Percentiles rank a stretch among this genome's conserved stretches.
phyloP scores from a whole-genome alignment of 108 stramenopile genomes.

The Cyclotella baltica region DNA sequence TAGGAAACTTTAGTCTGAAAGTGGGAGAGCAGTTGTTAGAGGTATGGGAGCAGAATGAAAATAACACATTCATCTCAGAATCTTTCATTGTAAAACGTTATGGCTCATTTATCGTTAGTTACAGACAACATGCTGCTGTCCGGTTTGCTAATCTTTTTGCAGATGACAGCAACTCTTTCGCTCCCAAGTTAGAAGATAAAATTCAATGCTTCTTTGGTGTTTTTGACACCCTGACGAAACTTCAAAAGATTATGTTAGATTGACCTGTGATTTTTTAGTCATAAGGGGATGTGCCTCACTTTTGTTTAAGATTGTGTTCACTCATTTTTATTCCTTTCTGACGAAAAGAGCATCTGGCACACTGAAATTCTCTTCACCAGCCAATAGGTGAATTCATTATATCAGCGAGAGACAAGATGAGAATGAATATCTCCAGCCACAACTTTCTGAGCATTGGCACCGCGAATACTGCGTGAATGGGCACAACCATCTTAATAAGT shows the following conservation, averaged over 20 bases:
- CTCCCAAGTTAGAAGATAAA: not conserved
- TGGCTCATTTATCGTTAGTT: not conserved
- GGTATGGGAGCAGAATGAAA: not conserved
- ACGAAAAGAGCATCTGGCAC: no score
- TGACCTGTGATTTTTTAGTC: no score
- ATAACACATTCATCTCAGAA: not conserved
- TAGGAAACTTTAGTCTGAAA: not conserved
- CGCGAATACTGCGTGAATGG: conserved; percentile 88
- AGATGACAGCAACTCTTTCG: not conserved
- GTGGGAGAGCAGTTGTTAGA: not conserved
- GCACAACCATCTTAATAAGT: conserved; percentile 93
- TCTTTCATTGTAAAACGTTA: not conserved
- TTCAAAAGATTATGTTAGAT: no score
- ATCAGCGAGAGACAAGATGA: conserved; percentile 96
- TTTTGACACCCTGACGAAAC: not conserved
- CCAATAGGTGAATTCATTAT: conserved; percentile 97
- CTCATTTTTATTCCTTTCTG: no score
- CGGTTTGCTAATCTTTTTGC: not conserved
- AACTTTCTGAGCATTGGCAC: conserved; percentile 82
- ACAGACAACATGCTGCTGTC: not conserved
- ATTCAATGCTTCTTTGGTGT: not conserved
- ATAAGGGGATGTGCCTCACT: no score
- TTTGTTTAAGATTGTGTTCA: no score
- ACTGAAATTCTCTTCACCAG: no score
- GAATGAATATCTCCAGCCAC: conserved; percentile 94